These are phyloP conservation scores for Selaginella moellendorffii DNA, from an alignment of 75 land plant species.

Conservation along the genomic window DNA sequence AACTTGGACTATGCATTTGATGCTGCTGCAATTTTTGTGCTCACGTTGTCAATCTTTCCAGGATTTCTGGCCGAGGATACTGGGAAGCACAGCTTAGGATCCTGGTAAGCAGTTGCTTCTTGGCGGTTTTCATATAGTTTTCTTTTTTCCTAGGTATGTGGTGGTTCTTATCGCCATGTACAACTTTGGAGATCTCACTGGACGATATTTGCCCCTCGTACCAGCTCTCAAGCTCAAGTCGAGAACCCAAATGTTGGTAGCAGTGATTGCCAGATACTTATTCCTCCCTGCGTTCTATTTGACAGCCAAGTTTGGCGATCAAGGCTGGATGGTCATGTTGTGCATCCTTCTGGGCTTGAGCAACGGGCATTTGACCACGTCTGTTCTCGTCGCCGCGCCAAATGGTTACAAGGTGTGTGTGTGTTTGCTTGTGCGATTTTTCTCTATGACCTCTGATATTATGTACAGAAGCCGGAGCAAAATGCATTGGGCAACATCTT, in stretches of 20 bases:
- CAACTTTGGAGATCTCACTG: background rate
- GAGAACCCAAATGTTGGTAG: background rate
- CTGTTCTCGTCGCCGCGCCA: background rate
- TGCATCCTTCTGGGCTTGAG: background rate
- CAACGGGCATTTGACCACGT: background rate
- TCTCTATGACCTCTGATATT: background rate
- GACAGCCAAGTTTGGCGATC: background rate
- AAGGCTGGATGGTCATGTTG: background rate
- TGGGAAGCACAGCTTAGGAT: conserved; percentile 17
- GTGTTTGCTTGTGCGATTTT: background rate
- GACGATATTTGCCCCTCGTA: background rate
- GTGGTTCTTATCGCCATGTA: background rate
- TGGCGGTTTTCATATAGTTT: background rate
- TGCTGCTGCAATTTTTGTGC: background rate
- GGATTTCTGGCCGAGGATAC: conserved; percentile 26
- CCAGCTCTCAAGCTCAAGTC: background rate
- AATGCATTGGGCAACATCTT: conserved; percentile 4
- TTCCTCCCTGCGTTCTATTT: conserved; percentile 4
- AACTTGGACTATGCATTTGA: conserved; percentile 19
- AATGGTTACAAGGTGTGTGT: conserved; percentile 1
- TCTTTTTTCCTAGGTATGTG: conserved; percentile 1
- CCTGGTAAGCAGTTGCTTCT: conserved; percentile 10
- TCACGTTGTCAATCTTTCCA: conserved; percentile 22
- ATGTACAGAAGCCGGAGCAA: conserved; percentile 5
- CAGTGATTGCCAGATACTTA: background rate